A percentile compares a stretch with the other conserved stretches of the same genome.
phyloP scores from a whole-genome alignment of 495 filamentous ascomycete genomes.

The Melanomma pulvis-pyrius region DNA sequence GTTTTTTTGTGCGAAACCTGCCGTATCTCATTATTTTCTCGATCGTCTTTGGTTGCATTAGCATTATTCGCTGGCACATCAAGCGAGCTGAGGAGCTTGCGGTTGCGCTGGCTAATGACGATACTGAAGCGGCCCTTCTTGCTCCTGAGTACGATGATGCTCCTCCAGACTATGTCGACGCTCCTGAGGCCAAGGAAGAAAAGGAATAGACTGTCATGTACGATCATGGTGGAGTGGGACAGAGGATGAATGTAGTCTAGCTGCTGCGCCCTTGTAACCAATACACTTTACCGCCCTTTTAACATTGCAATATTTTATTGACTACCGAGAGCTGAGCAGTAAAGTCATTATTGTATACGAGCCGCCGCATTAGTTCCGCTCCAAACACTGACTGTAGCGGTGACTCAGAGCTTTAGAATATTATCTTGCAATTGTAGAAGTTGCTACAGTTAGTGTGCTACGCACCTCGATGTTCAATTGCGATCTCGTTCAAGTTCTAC shows the following conservation, averaged over 20 bases:
- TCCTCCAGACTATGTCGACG: slow-evolving; percentile 13
- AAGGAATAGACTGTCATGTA: background rate
- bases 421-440: too few species aligned
- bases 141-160: slow-evolving; percentile 8
- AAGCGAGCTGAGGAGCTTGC: background rate
- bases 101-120: slow-evolving; percentile 1
- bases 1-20: slow-evolving; percentile 1
- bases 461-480: too few species aligned
- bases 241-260: background rate
- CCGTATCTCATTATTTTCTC: slow-evolving; percentile 10
- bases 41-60: background rate
- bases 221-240: background rate
- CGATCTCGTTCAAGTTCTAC: too few species aligned
- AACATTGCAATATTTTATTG: too few species aligned
- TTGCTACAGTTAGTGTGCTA: too few species aligned
- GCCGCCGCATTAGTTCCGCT: too few species aligned
- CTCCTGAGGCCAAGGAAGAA: background rate
- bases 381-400: too few species aligned
- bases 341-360: too few species aligned
- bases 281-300: background rate
- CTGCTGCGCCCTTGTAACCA: background rate
- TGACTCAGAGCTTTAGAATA: too few species aligned
- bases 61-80: slow-evolving; percentile 5
- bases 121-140: slow-evolving; percentile 24
- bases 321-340: too few species aligned